These are phyloP conservation scores for Lanmaoa pseudosensibilis DNA, from an alignment of 768 basidiomycete species.

Conservation along the genomic window DNA sequence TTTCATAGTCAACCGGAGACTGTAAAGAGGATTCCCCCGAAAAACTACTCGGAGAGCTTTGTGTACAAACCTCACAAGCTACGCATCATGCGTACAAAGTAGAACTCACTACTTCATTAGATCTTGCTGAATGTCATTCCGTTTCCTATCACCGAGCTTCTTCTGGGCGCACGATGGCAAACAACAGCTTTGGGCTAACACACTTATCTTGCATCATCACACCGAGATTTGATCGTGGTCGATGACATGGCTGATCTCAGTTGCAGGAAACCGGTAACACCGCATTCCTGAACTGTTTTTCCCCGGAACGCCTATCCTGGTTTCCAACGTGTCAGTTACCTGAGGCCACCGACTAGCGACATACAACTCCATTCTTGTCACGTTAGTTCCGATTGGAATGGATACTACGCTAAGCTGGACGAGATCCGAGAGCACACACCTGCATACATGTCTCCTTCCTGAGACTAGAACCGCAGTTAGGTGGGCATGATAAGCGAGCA, in stretches of 20 bases:
- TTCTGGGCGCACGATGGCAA: not conserved
- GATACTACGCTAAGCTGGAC: not conserved
- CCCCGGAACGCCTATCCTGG: too few relatives aligned
- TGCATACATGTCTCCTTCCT: not conserved
- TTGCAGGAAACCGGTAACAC: not conserved
- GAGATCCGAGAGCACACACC: not conserved
- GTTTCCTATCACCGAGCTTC: not conserved
- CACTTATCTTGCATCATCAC: not conserved
- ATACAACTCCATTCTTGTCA: not conserved
- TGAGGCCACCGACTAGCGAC: not conserved
- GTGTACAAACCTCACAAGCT: constrained; percentile 78
- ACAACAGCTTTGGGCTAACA: not conserved
- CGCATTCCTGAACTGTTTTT: not conserved
- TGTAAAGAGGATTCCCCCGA: constrained; percentile 71
- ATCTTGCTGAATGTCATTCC: not conserved
- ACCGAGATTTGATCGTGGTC: not conserved
- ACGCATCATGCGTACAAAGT: constrained; percentile 89
- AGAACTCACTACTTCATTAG: constrained; percentile 38
- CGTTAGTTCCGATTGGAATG: not conserved
- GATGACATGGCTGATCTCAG: not conserved
- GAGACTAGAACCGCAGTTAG: not conserved
- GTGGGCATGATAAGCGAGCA: not conserved
- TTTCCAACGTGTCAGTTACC: too few relatives aligned
- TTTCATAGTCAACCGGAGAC: constrained; percentile 53
- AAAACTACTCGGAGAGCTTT: constrained; percentile 92